Evolutionary conservation across 768 basidiomycete genomes (phyloP), one percentile per base, ranked within the genome.

Genomic region (Auricularia heimuer): DNA sequence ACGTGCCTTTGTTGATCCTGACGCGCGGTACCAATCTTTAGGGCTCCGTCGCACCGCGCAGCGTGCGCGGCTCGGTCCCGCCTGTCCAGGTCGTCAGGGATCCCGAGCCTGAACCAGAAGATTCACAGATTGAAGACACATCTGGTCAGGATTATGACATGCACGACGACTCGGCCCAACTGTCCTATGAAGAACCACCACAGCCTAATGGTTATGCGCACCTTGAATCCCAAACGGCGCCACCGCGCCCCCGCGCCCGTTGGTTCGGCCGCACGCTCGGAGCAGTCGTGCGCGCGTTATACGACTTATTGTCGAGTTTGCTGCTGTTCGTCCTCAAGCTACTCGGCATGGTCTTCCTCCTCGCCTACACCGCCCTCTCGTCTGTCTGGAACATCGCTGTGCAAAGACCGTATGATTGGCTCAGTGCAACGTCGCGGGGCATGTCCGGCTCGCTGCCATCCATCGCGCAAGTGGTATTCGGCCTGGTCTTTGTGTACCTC

Each of bases 371-470:
- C 10, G 62, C 66, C 35, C 42, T 67, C 8, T 29, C 60, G 14
- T 61, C 64, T 3, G 39, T 60, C n/a, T 67, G 62, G 60, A 58
- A 62, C 29, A 34, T 67, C 34, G 64, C 65, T 39, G 64, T 67
- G 34, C 39, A 39, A n/a, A 64, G 44, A 10, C 66, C 66, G 3
- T 35, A 35, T 16, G 45, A 45, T 29, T 64, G 63, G 54, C 24
- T 67, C 39, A 60, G 33, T 18, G 44, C 54, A 7, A 35, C 24
- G 18, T 61, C 44, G 47, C 54, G 61, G 36, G 35, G 45, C 14
- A 29, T 65, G 16, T 67, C 75, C 62, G 21, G 78, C 29, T 74
- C 80, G 12, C 24, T 71, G 18, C 33, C 73, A 14, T 47, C 62
- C 3, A 62, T 66, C 37, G 35, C 73, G 21, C 65, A 74, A 62